phyloP scores from a whole-genome alignment of 768 basidiomycete species.

The Kwoniella dejecticola region DNA sequence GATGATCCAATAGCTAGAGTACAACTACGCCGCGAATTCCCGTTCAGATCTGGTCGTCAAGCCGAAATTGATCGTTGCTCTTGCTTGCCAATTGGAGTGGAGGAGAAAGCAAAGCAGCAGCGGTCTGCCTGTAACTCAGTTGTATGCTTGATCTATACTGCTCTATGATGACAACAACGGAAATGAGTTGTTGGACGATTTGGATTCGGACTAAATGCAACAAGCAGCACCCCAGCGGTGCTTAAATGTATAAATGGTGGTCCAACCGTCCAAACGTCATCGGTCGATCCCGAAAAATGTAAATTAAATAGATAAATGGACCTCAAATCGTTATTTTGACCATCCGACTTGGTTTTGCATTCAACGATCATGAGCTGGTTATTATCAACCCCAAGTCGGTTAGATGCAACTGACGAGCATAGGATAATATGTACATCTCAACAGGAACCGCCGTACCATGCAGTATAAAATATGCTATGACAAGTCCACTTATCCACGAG shows the following conservation, averaged over 20 bases:
- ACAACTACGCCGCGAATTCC: too few species aligned
- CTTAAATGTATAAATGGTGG: background rate
- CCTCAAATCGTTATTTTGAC: too few species aligned
- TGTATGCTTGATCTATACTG: too few species aligned
- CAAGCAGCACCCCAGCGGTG: background rate
- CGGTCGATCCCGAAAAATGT: slow-evolving; percentile 1
- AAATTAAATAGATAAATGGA: background rate
- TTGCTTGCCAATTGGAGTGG: too few species aligned
- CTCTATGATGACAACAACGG: too few species aligned
- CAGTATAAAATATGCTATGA: background rate
- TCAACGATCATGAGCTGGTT: background rate
- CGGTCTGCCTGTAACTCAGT: too few species aligned
- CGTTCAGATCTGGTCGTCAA: too few species aligned
- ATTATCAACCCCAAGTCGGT: background rate
- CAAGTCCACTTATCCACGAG: background rate
- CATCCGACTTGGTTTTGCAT: background rate
- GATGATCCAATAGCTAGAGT: too few species aligned
- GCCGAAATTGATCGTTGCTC: too few species aligned
- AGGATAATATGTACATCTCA: slow-evolving; percentile 3
- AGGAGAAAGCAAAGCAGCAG: too few species aligned
- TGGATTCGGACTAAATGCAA: too few species aligned
- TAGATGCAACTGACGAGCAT: background rate
- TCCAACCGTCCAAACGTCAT: slow-evolving; percentile 2
- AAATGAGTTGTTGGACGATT: too few species aligned
- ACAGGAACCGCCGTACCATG: slow-evolving; percentile 2